Evolutionary conservation across 2,329 filamentous ascomycete species (phyloP), one percentile per base, ranked within the genome.

Genomic region (Sporothrix pallida): DNA sequence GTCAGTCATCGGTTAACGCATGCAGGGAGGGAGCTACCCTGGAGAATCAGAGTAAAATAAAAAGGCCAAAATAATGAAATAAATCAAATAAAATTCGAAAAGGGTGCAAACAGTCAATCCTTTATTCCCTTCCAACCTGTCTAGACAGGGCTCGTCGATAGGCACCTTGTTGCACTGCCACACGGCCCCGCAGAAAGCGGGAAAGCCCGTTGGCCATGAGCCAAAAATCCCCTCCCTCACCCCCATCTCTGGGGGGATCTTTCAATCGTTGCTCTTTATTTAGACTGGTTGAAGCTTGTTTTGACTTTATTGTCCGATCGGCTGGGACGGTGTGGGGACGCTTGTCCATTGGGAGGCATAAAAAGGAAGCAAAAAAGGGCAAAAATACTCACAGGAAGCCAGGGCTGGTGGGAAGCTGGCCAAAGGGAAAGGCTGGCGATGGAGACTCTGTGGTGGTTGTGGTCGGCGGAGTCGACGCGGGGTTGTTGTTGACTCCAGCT

Each of bases 181-280:
- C 75, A 52, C 74, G 58, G 75, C 72, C 75, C 75, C 75, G 75
- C 74, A 76, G 75, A 74, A 74, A 73, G 63, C 69, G 71, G 71
- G 46, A 20, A 48, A 54, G 74, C 72, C 72, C 58, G 75, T 74
- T 74, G 75, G 75, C 37, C 26, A 8, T 63, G 44, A 5, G 31
- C 31, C 31, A 37, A 37, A 37, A 37, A 37, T 37, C 68, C 68
- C 52, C 26, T 17, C 17, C 23, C 13, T 20, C 44, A 17, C 31
- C 31, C 52, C 17, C 2, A 2, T 44, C 52, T 56, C 31, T 63
- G n/a, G 31, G n/a, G n/a, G 56, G 23, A 60, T 26, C 56, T 15
- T 15, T 52, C 65, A 12, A 4, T 17, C 23, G 17, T 60, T 13
- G 26, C 20, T 31, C 20, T 50, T 54, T 54, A 20, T 26, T n/a